Percentiles rank a stretch among this genome's conserved stretches.
These are phyloP conservation scores for Russula lepida DNA, from an alignment of 768 basidiomycete genomes.

Conservation along the genomic window DNA sequence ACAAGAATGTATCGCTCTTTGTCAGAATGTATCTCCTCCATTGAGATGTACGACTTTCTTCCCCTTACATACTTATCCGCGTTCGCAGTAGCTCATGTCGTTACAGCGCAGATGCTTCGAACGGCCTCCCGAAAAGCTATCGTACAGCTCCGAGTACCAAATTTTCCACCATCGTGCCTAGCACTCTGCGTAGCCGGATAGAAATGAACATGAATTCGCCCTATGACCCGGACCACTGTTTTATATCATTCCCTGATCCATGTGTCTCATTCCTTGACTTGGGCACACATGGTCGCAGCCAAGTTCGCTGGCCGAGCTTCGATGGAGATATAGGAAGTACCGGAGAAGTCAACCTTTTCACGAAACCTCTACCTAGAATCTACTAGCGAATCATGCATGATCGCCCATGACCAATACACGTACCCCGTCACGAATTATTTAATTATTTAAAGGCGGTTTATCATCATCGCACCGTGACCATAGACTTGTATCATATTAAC, in stretches of 20 bases:
- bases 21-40: neutral
- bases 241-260: neutral
- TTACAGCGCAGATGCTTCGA: no score
- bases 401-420: no score
- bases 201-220: neutral
- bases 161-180: no score
- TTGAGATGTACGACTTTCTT: neutral
- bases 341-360: neutral
- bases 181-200: neutral
- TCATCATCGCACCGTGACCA: no score
- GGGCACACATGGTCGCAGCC: no score
- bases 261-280: neutral
- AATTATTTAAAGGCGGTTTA: no score
- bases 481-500: no score
- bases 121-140: neutral
- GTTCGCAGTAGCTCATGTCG: neutral
- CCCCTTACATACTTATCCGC: neutral
- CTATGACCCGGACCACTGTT: neutral
- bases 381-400: no score
- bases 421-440: no score
- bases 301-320: no score
- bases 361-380: no score
- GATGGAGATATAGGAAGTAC: neutral
- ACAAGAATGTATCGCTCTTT: neutral
- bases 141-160: neutral